A percentile compares a stretch with the other conserved stretches of the same genome.
These are phyloP conservation scores for Paradendryphiella salina DNA, from an alignment of 2,329 filamentous ascomycete genomes.

Conservation along the genomic window DNA sequence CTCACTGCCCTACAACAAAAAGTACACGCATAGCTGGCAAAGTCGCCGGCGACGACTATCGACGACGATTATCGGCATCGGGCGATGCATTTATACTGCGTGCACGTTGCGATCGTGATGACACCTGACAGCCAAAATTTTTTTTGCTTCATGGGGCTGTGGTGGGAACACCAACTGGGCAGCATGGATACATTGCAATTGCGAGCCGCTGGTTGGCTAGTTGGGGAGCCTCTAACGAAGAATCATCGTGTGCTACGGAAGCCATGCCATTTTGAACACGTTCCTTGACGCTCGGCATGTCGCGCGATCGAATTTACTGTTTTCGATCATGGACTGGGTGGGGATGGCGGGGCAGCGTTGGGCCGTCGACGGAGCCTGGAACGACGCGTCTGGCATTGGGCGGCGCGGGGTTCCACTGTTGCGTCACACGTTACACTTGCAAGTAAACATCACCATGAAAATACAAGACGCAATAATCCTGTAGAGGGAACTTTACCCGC, in stretches of 20 bases:
- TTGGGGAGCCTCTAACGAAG: not conserved
- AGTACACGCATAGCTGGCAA: not conserved
- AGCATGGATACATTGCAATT: not conserved
- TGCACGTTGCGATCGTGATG: not conserved
- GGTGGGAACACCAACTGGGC: not conserved
- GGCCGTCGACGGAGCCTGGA: slow-evolving; percentile 8
- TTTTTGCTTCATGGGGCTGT: not conserved
- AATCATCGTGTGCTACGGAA: not conserved
- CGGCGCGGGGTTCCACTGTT: slow-evolving; percentile 8
- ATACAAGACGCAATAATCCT: not conserved
- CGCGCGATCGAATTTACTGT: slow-evolving; percentile 1
- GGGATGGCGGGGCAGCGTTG: slow-evolving; percentile 11
- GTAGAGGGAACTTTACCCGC: not conserved
- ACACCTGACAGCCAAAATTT: not conserved
- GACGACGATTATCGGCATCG: no score
- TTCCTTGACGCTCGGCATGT: not conserved
- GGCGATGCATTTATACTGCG: not conserved
- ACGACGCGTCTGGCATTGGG: slow-evolving; percentile 3
- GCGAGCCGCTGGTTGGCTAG: not conserved
- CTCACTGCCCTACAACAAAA: no score
- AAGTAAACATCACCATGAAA: slow-evolving; percentile 3
- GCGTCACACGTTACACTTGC: slow-evolving; percentile 10
- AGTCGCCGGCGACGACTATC: not conserved
- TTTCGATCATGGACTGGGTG: slow-evolving; percentile 5
- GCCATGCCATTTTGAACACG: not conserved